Evolutionary conservation across 2,329 filamentous ascomycete genomes (phyloP).

Genomic region (Cordyceps cicadae): DNA sequence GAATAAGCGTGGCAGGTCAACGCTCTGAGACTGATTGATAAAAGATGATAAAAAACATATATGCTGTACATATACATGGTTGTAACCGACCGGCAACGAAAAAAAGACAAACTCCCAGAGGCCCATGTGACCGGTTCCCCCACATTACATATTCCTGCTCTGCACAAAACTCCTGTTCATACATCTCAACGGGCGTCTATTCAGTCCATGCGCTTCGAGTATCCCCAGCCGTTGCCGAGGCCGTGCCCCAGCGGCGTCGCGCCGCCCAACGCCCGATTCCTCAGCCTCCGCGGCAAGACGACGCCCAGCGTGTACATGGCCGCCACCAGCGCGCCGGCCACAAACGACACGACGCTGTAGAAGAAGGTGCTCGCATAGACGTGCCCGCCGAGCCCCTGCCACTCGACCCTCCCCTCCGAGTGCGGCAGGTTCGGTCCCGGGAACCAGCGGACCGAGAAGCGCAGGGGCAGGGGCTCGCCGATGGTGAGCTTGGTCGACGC

Average conservation of each 20-base stretch:
- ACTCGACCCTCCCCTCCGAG: slow-evolving; percentile 56
- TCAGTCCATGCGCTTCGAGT: slow-evolving; percentile 45
- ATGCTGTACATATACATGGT: not conserved
- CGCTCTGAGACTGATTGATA: not conserved
- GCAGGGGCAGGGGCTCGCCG: slow-evolving; percentile 72
- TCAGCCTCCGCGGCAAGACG: slow-evolving; percentile 46
- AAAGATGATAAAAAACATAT: not conserved
- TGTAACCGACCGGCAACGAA: not conserved
- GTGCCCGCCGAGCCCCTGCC: slow-evolving; percentile 56
- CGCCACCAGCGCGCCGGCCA: slow-evolving; percentile 45
- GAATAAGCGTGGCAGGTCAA: not conserved
- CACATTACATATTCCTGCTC: not conserved
- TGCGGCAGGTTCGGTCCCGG: slow-evolving; percentile 62
- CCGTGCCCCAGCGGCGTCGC: slow-evolving; percentile 49
- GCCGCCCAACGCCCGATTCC: slow-evolving; percentile 43
- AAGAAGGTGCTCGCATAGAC: slow-evolving; percentile 57
- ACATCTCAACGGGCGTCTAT: not conserved
- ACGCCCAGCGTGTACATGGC: slow-evolving; percentile 54
- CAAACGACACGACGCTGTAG: slow-evolving; percentile 51
- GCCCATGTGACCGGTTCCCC: not conserved
- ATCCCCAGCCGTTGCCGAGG: slow-evolving; percentile 52
- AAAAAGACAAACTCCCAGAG: not conserved
- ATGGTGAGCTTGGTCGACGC: slow-evolving; percentile 65
- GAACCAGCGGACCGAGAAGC: slow-evolving; percentile 81
- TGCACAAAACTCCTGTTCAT: not conserved